Base-by-base conservation (phyloP, 129 eudicot species). In the Gnaphalium uliginosum region DNA sequence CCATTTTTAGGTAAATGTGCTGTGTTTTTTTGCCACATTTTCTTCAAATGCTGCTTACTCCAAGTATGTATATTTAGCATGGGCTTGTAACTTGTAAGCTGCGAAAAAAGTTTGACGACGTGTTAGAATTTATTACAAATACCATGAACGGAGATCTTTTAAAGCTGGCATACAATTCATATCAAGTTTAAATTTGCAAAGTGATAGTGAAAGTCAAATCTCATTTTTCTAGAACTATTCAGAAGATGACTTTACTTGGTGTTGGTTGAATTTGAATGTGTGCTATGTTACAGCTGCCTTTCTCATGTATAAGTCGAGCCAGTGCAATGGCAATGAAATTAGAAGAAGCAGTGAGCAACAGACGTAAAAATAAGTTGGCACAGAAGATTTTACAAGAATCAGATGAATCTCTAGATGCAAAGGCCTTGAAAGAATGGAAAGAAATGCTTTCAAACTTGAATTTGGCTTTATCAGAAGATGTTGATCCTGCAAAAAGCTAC, bases 301-400 rank as follows among this genome's bases (percentile, higher is more conserved):
- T 84, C 22, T 85, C 94, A 8, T 90, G 96, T 81, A 86, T 89
- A 72, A 65, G 76, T 17, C 86, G 86, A 62, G 99, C 90, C 32
- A 77, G 87, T 35, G 86, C 37, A 58, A 89, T 95, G 97, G 92
- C 99, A 51, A 71, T 85, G 53, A 85, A 79, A 78, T 68, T 95
- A 73, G 96, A 91, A 83, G 83, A 72, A 32, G 88, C 85, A 33
- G 85, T 86, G 76, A 69, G 79, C 59, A 77, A 74, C 46, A 79
- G 90, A 71, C 65, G 27, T 71, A 67, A 65, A 66, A 78, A 33
- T 60, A 81, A 73, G 79, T 27, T 54, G 66, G 66, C 46, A 25
- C 35, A 10, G 37, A 60, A 65, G 15, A 11, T 9, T 68, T 35
- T 33, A 35, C 53, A 66, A 54, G 86, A 78, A 69, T 0, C 43